These are phyloP conservation scores for Pythium grandisporangium DNA, from an alignment of 352 stramenopile genomes.

Conservation along the genomic window DNA sequence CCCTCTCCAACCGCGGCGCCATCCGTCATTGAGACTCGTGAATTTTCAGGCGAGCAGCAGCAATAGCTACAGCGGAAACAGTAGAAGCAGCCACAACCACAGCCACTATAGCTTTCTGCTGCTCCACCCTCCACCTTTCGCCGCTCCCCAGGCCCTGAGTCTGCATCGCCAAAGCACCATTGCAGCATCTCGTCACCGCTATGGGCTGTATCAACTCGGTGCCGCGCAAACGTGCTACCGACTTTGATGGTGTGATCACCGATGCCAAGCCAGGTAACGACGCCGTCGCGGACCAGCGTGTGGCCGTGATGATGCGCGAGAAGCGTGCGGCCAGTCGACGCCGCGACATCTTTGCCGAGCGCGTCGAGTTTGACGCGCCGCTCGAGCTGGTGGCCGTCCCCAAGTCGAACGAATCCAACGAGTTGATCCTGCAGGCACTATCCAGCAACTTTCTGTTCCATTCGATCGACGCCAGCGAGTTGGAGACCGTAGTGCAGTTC, in stretches of 20 bases:
- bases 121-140: too few species aligned
- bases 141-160: too few species aligned
- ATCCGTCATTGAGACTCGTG: too few species aligned
- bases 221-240: constrained; percentile 25
- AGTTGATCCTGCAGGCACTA: constrained; percentile 46
- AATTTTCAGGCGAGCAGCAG: too few species aligned
- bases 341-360: constrained; percentile 65
- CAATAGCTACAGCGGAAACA: too few species aligned
- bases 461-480: constrained; percentile 35
- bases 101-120: too few species aligned
- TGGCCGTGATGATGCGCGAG: constrained; percentile 55
- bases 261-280: neutral
- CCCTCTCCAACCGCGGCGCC: too few species aligned
- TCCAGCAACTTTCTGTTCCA: constrained; percentile 65
- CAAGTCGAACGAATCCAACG: constrained; percentile 33
- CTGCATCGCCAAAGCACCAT: too few species aligned
- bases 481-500: constrained; percentile 41
- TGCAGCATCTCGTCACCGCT: too few species aligned
- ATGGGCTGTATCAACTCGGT: constrained; percentile 68
- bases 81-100: too few species aligned
- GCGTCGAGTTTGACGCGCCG: constrained; percentile 47
- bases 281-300: constrained; percentile 20
- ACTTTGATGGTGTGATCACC: constrained; percentile 29
- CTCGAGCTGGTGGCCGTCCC: constrained; percentile 20
- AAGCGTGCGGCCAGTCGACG: constrained; percentile 50